Percentiles rank a stretch among this genome's conserved stretches.
These are phyloP conservation scores for Saxophila tyrrhenica DNA, from an alignment of 495 filamentous ascomycete genomes.

Conservation along the genomic window DNA sequence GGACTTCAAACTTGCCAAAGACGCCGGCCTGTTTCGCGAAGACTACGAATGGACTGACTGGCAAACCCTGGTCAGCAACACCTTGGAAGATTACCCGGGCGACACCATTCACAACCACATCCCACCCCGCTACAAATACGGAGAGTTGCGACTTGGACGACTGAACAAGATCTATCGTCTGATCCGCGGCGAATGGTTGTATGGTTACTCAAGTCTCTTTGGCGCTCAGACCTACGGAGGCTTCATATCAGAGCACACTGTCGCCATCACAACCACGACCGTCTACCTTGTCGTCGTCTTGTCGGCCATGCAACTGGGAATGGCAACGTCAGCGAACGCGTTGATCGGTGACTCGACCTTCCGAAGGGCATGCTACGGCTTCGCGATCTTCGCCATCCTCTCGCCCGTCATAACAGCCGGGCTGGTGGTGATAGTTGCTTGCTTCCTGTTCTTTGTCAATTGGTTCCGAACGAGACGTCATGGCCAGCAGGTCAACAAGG, in stretches of 20 bases:
- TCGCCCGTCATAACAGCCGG: not conserved
- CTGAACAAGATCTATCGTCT: not conserved
- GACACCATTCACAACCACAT: not conserved
- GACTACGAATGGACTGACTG: not conserved
- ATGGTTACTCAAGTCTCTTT: not conserved
- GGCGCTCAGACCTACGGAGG: not conserved
- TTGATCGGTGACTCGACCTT: not conserved
- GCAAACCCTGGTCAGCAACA: not conserved
- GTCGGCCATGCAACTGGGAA: not conserved
- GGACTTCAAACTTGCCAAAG: not conserved
- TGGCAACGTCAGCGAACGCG: not conserved
- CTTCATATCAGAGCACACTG: not conserved
- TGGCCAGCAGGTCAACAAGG: no score
- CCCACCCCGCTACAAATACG: not conserved
- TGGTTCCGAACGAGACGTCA: not conserved
- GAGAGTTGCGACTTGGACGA: not conserved
- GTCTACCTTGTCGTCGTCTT: not conserved
- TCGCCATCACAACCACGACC: not conserved
- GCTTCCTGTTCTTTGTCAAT: not conserved
- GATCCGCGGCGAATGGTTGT: not conserved
- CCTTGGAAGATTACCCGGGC: not conserved
- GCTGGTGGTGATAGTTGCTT: not conserved
- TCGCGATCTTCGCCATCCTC: not conserved
- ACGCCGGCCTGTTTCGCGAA: not conserved
- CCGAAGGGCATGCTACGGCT: not conserved